These are phyloP conservation scores for Henckelia pumila DNA, from an alignment of 257 asterid genomes.

Conservation along the genomic window DNA sequence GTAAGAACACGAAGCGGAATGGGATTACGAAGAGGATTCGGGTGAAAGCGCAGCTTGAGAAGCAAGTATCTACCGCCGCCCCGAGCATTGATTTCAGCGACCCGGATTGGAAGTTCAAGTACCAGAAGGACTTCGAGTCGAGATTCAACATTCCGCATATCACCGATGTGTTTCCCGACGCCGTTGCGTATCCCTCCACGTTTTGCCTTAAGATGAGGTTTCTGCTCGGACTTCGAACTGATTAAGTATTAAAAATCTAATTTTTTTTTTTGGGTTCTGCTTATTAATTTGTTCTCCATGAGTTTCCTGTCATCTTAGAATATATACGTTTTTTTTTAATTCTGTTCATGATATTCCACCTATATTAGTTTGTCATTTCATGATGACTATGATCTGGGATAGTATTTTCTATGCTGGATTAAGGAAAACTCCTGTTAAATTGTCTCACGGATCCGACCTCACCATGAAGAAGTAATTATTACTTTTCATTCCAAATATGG, in stretches of 20 bases:
- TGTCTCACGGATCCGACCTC: too few relatives aligned
- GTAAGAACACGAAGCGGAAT: slow-evolving; percentile 6
- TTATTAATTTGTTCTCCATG: background rate
- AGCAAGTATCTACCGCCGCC: slow-evolving; percentile 22
- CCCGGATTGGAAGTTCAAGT: slow-evolving; percentile 76
- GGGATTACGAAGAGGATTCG: slow-evolving; percentile 25
- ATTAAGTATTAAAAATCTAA: background rate
- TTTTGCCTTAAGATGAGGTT: slow-evolving; percentile 86
- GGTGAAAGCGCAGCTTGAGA: slow-evolving; percentile 33
- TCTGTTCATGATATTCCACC: background rate
- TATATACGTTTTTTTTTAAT: too few relatives aligned
- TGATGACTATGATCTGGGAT: too few relatives aligned
- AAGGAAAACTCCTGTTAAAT: too few relatives aligned
- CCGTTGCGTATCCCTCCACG: slow-evolving; percentile 74
- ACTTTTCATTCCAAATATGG: too few relatives aligned
- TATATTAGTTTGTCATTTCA: too few relatives aligned
- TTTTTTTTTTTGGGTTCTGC: background rate
- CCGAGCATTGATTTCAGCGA: slow-evolving; percentile 54
- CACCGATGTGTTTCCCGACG: slow-evolving; percentile 51
- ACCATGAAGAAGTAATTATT: too few relatives aligned
- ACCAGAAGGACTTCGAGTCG: slow-evolving; percentile 60
- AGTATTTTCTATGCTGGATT: too few relatives aligned
- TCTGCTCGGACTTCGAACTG: background rate
- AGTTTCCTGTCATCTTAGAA: too few relatives aligned
- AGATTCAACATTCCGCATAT: slow-evolving; percentile 74